phyloP scores from a whole-genome alignment of 148 eudicot genomes.

The Chenopodium berlandieri region DNA sequence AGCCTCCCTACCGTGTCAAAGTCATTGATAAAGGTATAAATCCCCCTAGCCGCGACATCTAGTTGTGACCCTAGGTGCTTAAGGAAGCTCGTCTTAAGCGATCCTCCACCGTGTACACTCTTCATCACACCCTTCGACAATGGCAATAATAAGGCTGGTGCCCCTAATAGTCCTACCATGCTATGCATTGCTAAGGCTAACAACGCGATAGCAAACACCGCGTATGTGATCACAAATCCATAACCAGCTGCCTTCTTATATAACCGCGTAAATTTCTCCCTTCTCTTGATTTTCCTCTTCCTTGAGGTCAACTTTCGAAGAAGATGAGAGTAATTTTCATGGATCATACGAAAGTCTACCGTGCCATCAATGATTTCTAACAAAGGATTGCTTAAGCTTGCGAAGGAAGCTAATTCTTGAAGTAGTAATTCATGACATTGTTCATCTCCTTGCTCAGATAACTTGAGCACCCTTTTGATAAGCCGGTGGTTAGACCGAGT shows the following conservation, averaged over 20 bases:
- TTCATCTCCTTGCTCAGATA: slow-evolving; percentile 10
- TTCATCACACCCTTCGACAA: slow-evolving; percentile 27
- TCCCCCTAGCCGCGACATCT: slow-evolving; percentile 69
- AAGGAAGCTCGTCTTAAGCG: slow-evolving; percentile 17
- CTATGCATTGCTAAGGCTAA: slow-evolving; percentile 48
- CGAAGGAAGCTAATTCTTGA: slow-evolving; percentile 42
- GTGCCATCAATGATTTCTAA: slow-evolving; percentile 28
- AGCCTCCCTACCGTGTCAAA: slow-evolving; percentile 71
- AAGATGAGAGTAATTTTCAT: slow-evolving; percentile 30
- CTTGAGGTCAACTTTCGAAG: slow-evolving; percentile 41
- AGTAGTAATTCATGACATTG: slow-evolving; percentile 21
- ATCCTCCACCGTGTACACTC: slow-evolving; percentile 19
- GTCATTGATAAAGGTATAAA: slow-evolving; percentile 59
- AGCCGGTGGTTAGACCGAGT: slow-evolving; percentile 40
- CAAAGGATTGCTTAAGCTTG: slow-evolving; percentile 45
- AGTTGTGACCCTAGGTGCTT: slow-evolving; percentile 42
- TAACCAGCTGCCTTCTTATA: slow-evolving; percentile 38
- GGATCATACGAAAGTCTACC: slow-evolving; percentile 34
- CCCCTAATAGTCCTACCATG: slow-evolving; percentile 46
- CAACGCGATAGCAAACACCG: slow-evolving; percentile 36
- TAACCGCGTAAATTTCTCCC: slow-evolving; percentile 33
- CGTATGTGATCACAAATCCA: slow-evolving; percentile 28
- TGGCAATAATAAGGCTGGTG: slow-evolving; percentile 41
- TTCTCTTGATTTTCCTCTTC: slow-evolving; percentile 38
- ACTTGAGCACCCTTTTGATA: slow-evolving; percentile 36